Evolutionary conservation across 2,329 filamentous ascomycete species (phyloP), one percentile per base, ranked within the genome.

Genomic region (Orbilia javanica): DNA sequence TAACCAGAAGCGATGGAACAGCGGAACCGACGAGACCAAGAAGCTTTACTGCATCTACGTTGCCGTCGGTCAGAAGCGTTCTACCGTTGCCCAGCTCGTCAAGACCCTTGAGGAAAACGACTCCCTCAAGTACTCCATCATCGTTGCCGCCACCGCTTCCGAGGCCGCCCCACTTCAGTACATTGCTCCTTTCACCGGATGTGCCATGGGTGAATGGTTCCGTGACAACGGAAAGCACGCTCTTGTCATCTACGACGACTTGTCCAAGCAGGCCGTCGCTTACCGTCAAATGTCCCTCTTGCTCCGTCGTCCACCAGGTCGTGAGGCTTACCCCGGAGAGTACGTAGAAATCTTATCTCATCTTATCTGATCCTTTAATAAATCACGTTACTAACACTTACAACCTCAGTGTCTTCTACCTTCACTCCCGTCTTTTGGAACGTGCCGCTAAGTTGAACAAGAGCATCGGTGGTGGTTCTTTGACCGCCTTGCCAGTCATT

Each of bases 41-140:
- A 99, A 99, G 91, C 93, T 99, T 77, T 99, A 97, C 93, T 98
- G 95, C 86, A 89, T 99, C 87, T 99, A 99, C 90, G 96, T 98
- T 84, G 96, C 96, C 84, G 91, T 99, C 83, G 96, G 96, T 84
- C 96, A 99, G 91, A 99, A 99, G 91, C 94, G 96, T 86, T 98
- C 96, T 83, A 99, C 96, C 83, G 95, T 99, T 83, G 96, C 96
- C 82, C 96, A 99, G 90, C 91, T 99, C 84, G 96, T 99, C 89
- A 94, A 98, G 93, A 98, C 96, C 81, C 93, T 99, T 76, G 95
- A 98, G 90, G 95, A 98, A 92, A 97, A 97, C 86, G 94, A 98
- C 83, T 94, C 96, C 85, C 97, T 99, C 94, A 97, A 97, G 89
- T 99, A 98, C 90, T 91, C 89, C 82, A 90, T 97, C 82, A 86